These are phyloP conservation scores for Aristolochia californica DNA, from an alignment of 164 flowering plant species.

Conservation along the genomic window DNA sequence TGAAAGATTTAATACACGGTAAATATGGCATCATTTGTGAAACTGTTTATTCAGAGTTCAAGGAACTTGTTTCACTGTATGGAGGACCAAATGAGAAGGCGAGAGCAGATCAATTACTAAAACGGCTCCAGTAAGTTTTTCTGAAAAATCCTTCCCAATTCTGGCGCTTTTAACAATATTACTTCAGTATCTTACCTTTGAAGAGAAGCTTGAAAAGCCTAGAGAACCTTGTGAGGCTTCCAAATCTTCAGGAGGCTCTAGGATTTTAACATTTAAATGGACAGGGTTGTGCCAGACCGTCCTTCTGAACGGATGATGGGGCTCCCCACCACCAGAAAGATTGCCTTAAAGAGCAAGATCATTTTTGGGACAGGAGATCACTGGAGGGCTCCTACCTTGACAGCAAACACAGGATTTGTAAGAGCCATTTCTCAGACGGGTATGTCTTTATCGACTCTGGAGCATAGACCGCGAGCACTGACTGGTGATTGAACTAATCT, in stretches of 20 bases:
- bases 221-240: background rate
- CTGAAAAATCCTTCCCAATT: background rate
- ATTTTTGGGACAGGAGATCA: slow-evolving; percentile 85
- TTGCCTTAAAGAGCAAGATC: slow-evolving; percentile 72
- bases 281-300: slow-evolving; percentile 66
- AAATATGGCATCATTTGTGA: slow-evolving; percentile 64
- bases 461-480: slow-evolving; percentile 80
- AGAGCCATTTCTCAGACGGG: slow-evolving; percentile 91
- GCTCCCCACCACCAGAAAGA: slow-evolving; percentile 80
- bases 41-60: slow-evolving; percentile 60
- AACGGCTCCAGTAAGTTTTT: slow-evolving; percentile 44
- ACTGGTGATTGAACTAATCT: slow-evolving; percentile 42
- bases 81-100: slow-evolving; percentile 71
- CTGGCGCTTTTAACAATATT: background rate
- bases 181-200: background rate
- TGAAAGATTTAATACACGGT: slow-evolving; percentile 28
- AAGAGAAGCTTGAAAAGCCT: background rate
- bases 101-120: slow-evolving; percentile 55
- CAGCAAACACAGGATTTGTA: slow-evolving; percentile 85
- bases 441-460: slow-evolving; percentile 64
- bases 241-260: background rate
- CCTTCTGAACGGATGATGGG: slow-evolving; percentile 66
- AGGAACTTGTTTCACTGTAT: slow-evolving; percentile 65
- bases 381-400: slow-evolving; percentile 73
- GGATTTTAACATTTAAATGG: background rate